These are phyloP conservation scores for Cutaneotrichosporon sp. DNA, from an alignment of 1,284 basidiomycete genomes.

Conservation along the genomic window DNA sequence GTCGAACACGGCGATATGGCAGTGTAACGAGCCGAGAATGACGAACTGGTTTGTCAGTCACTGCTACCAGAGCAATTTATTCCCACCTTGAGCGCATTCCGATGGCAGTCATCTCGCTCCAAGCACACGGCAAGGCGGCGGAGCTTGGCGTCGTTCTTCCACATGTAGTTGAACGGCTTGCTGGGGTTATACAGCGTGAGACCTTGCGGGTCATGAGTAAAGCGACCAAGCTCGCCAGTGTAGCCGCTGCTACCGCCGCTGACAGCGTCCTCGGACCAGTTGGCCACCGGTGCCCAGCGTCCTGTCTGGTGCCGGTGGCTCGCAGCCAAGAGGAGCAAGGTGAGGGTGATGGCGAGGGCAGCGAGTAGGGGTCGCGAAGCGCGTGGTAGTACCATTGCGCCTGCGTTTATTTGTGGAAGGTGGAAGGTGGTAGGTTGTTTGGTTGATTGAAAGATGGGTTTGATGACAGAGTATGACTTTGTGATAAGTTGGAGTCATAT, in stretches of 20 bases:
- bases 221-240: background rate
- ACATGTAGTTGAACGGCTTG: slow-evolving; percentile 20
- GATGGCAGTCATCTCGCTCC: slow-evolving; percentile 16
- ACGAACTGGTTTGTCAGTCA: slow-evolving; percentile 11
- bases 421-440: too few species aligned
- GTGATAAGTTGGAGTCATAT: too few species aligned
- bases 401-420: background rate
- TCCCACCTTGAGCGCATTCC: slow-evolving; percentile 23
- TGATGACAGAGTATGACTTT: too few species aligned
- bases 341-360: background rate
- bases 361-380: background rate
- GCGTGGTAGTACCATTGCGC: background rate
- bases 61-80: background rate
- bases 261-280: background rate
- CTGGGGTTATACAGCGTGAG: background rate
- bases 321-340: slow-evolving; percentile 2
- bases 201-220: background rate
- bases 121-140: slow-evolving; percentile 19
- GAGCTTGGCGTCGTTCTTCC: slow-evolving; percentile 24
- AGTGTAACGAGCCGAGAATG: slow-evolving; percentile 18
- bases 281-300: background rate
- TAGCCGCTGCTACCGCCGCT: background rate
- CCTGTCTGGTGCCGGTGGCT: slow-evolving; percentile 5
- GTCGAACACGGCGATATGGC: slow-evolving; percentile 16
- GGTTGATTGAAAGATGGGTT: too few species aligned